These are phyloP conservation scores for Amauroascus verrucosus DNA, from an alignment of 2,329 filamentous ascomycete species.

Conservation along the genomic window DNA sequence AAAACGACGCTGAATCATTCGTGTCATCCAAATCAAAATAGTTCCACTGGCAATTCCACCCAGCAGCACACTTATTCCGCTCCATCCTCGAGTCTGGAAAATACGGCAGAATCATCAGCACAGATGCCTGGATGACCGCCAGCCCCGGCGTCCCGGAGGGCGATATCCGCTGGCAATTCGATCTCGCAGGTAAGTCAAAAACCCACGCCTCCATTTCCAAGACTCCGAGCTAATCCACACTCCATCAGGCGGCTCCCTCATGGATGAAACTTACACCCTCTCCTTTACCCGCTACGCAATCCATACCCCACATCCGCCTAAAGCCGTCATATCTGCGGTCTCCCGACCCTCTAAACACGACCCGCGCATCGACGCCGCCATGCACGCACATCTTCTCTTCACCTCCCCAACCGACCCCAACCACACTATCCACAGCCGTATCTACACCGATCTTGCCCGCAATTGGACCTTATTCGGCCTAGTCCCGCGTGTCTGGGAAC, in stretches of 20 bases:
- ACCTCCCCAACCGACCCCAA: conserved; percentile 14
- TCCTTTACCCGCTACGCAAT: conserved; percentile 27
- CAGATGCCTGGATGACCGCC: conserved; percentile 21
- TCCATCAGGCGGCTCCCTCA: conserved; percentile 26
- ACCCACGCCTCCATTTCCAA: background rate
- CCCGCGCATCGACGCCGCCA: conserved; percentile 25
- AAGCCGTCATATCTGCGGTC: conserved; percentile 26
- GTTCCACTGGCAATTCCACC: conserved; percentile 37
- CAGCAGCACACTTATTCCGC: conserved; percentile 30
- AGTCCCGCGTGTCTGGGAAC: conserved; percentile 26
- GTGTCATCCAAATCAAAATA: conserved; percentile 4
- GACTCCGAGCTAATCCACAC: conserved; percentile 2
- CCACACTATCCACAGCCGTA: conserved; percentile 21
- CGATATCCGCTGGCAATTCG: conserved; percentile 34
- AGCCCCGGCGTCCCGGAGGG: conserved; percentile 21
- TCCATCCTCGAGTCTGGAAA: conserved; percentile 27
- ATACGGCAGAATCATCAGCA: conserved; percentile 27
- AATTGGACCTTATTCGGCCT: conserved; percentile 17
- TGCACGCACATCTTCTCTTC: conserved; percentile 25
- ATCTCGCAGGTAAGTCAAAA: conserved; percentile 22
- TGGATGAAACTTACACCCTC: conserved; percentile 33
- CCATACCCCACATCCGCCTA: conserved; percentile 21
- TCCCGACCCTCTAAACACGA: conserved; percentile 21
- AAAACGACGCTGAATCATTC: background rate
- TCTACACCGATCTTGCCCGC: conserved; percentile 27